These are phyloP conservation scores for Emergomyces orientalis DNA, from an alignment of 2,329 filamentous ascomycete genomes.

Conservation along the genomic window DNA sequence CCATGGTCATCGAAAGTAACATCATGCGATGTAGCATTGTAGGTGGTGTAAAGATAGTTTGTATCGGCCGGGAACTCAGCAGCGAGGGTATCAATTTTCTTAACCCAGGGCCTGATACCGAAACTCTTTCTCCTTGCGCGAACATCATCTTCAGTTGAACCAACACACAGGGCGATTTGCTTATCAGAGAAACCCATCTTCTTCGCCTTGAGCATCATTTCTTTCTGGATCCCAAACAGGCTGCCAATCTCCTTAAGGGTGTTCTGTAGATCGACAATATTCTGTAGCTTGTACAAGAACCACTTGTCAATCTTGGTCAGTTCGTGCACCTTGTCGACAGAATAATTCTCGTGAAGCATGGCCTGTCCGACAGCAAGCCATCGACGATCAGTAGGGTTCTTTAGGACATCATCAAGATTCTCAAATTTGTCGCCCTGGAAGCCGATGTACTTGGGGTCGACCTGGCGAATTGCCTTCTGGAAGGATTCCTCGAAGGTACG, in stretches of 20 bases:
- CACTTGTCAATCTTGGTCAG: slow-evolving; percentile 98
- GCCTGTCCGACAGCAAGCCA: slow-evolving; percentile 97
- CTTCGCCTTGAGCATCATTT: slow-evolving; percentile 83
- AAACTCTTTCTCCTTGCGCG: slow-evolving; percentile 76
- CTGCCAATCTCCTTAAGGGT: slow-evolving; percentile 78
- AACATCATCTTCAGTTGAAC: slow-evolving; percentile 80
- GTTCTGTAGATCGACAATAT: slow-evolving; percentile 83
- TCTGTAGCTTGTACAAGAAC: slow-evolving; percentile 98
- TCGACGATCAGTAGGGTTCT: slow-evolving; percentile 89
- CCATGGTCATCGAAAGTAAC: slow-evolving; percentile 90
- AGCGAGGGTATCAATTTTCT: slow-evolving; percentile 95
- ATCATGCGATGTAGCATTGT: slow-evolving; percentile 91
- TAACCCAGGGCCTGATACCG: slow-evolving; percentile 88
- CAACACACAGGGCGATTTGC: slow-evolving; percentile 82
- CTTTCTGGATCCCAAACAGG: slow-evolving; percentile 76
- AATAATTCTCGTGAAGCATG: slow-evolving; percentile 94
- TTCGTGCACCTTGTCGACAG: slow-evolving; percentile 83
- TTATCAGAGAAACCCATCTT: slow-evolving; percentile 96
- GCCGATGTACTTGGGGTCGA: slow-evolving; percentile 82
- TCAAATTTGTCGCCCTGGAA: slow-evolving; percentile 96
- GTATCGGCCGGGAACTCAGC: slow-evolving; percentile 93
- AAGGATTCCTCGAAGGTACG: slow-evolving; percentile 98
- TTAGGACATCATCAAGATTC: slow-evolving; percentile 77
- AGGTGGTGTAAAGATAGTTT: slow-evolving; percentile 95
- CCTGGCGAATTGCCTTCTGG: slow-evolving; percentile 96